Conservation (phyloP, 768 basidiomycete species). For the Phanerodontia chrysosporium region DNA sequence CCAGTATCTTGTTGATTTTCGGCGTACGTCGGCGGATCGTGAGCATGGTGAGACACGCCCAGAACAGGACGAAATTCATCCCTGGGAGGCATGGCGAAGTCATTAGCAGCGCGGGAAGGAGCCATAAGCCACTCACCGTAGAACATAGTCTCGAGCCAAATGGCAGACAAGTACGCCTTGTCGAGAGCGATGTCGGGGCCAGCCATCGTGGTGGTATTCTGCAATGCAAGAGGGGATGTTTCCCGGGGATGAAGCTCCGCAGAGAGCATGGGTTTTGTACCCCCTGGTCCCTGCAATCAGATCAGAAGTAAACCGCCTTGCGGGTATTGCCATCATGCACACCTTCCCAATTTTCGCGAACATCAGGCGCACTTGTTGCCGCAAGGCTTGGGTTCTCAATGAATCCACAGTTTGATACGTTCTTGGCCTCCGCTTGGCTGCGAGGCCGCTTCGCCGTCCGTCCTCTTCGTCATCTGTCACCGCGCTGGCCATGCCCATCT, state of each 20-base stretch:
- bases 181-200: constrained; percentile 25
- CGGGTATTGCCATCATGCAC: not conserved
- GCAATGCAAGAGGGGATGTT: not conserved
- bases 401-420: not conserved
- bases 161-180: constrained; percentile 33
- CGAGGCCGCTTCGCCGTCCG: not conserved
- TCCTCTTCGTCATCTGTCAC: not conserved
- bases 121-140: constrained; percentile 19
- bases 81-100: constrained; percentile 15
- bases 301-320: not conserved
- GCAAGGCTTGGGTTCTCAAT: not conserved
- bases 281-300: not conserved
- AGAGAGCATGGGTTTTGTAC: not conserved
- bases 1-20: constrained; percentile 21
- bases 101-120: not conserved
- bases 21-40: constrained; percentile 21
- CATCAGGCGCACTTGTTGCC: not conserved
- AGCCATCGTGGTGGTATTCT: constrained; percentile 12
- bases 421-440: not conserved
- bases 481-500: not conserved
- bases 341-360: not conserved
- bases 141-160: constrained; percentile 31
- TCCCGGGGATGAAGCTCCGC: not conserved
- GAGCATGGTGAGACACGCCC: constrained; percentile 25
- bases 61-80: constrained; percentile 29